Conservation (phyloP, 129 eudicot genomes). For the Chrysanthemum seticuspe region DNA sequence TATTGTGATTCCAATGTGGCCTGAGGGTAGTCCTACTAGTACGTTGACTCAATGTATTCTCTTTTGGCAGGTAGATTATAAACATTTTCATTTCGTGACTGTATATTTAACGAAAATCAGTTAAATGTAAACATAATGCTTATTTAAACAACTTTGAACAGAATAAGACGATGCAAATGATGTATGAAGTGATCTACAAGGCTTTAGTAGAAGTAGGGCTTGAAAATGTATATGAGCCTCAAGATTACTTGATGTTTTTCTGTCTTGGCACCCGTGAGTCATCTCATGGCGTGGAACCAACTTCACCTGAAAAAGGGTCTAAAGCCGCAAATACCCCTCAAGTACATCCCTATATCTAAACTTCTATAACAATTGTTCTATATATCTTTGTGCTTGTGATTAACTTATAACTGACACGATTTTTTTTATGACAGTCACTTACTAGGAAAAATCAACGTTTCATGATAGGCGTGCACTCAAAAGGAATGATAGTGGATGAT, state of each 20-base stretch:
- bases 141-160: slow-evolving; percentile 22
- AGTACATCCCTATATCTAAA: slow-evolving; percentile 34
- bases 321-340: slow-evolving; percentile 50
- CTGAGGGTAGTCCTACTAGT: slow-evolving; percentile 87
- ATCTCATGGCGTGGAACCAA: slow-evolving; percentile 26
- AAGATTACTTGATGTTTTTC: slow-evolving; percentile 79
- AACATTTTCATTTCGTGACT: slow-evolving; percentile 1
- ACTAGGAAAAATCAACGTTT: slow-evolving; percentile 63
- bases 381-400: slow-evolving; percentile 6
- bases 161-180: slow-evolving; percentile 96
- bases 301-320: slow-evolving; percentile 30
- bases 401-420: not conserved
- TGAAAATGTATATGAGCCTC: slow-evolving; percentile 65
- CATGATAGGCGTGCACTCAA: slow-evolving; percentile 93
- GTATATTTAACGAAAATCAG: not conserved
- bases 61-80: slow-evolving; percentile 82
- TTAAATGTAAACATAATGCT: not conserved
- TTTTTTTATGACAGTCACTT: slow-evolving; percentile 29
- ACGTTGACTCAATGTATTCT: slow-evolving; percentile 74
- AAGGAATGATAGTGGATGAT: slow-evolving; percentile 95
- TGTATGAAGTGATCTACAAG: slow-evolving; percentile 78
- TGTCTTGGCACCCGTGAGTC: slow-evolving; percentile 90
- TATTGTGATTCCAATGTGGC: slow-evolving; percentile 97
- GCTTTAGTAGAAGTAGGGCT: slow-evolving; percentile 83
- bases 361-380: not conserved